Conservation (phyloP, 495 filamentous ascomycete species). For the Sabuloglossum arenarium region DNA sequence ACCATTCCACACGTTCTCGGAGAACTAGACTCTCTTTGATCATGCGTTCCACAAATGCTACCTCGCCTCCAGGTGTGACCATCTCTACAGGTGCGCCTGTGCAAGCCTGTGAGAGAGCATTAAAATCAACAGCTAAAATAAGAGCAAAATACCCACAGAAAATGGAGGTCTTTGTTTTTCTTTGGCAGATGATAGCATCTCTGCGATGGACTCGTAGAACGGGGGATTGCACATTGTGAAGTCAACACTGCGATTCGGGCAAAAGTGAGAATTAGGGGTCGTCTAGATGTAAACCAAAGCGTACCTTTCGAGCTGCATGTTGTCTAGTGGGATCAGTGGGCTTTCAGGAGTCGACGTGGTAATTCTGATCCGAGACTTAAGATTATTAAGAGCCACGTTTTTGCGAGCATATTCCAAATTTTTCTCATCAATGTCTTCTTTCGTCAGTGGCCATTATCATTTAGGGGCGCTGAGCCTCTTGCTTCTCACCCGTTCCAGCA, state of each 20-base stretch:
- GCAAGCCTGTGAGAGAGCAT: constrained; percentile 27
- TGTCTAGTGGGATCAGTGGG: constrained; percentile 36
- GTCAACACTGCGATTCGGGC: constrained; percentile 33
- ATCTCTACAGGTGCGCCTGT: constrained; percentile 72
- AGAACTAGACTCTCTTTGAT: constrained; percentile 49
- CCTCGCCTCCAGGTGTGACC: constrained; percentile 69
- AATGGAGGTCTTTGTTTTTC: constrained; percentile 47
- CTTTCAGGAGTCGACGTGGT: constrained; percentile 28
- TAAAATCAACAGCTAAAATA: no score
- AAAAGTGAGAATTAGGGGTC: neutral
- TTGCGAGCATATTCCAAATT: constrained; percentile 39
- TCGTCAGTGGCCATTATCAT: neutral
- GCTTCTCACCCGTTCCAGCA: constrained; percentile 37
- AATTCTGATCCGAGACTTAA: constrained; percentile 44
- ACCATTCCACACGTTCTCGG: constrained; percentile 51
- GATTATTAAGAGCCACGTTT: constrained; percentile 41
- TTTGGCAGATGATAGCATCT: constrained; percentile 41
- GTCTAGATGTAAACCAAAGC: neutral
- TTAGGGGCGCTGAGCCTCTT: no score
- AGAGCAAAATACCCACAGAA: constrained; percentile 23
- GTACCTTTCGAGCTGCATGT: constrained; percentile 30
- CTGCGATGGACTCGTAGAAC: constrained; percentile 57
- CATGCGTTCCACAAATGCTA: constrained; percentile 57
- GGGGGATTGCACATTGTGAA: constrained; percentile 93
- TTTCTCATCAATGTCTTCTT: constrained; percentile 52